These are phyloP conservation scores for Boletus reticulatus DNA, from an alignment of 768 basidiomycete species.

Conservation along the genomic window DNA sequence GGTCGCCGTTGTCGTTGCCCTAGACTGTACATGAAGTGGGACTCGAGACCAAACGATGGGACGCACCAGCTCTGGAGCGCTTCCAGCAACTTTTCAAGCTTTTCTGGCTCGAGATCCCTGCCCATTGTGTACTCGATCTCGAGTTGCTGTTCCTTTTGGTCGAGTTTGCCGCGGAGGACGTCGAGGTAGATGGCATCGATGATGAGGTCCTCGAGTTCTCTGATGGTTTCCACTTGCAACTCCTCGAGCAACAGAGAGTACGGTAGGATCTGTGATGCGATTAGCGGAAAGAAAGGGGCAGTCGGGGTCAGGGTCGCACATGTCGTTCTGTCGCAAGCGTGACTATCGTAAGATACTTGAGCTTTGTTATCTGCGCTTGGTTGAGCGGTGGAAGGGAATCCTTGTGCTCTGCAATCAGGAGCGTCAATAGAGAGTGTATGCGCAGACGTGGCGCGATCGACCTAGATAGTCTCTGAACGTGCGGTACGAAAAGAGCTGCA, in stretches of 20 bases:
- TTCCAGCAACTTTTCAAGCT: constrained; percentile 55
- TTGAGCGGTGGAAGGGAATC: constrained; percentile 65
- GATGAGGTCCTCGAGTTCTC: constrained; percentile 93
- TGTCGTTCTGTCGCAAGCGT: constrained; percentile 75
- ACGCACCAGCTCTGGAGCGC: constrained; percentile 69
- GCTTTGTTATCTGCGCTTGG: constrained; percentile 73
- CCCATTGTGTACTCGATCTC: constrained; percentile 94
- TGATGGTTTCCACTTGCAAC: constrained; percentile 74
- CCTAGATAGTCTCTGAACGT: constrained; percentile 83
- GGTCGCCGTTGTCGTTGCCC: constrained; percentile 68
- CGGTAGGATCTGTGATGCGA: constrained; percentile 62
- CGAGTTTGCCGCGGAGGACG: constrained; percentile 85
- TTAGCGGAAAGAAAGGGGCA: background rate
- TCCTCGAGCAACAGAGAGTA: constrained; percentile 69
- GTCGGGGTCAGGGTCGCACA: constrained; percentile 43
- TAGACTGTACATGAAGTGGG: constrained; percentile 27
- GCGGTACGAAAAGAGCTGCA: constrained; percentile 89
- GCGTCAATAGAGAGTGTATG: background rate
- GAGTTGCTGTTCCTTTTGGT: constrained; percentile 86
- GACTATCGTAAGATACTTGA: constrained; percentile 92
- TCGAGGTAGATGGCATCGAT: constrained; percentile 96
- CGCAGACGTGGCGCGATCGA: constrained; percentile 32
- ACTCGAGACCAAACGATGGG: background rate
- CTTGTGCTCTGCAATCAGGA: constrained; percentile 53
- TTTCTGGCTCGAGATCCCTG: constrained; percentile 80